Percentiles rank a stretch among this genome's conserved stretches.
Conservation (phyloP, 1,284 basidiomycete species). For the Uromyces viciae-fabae region DNA sequence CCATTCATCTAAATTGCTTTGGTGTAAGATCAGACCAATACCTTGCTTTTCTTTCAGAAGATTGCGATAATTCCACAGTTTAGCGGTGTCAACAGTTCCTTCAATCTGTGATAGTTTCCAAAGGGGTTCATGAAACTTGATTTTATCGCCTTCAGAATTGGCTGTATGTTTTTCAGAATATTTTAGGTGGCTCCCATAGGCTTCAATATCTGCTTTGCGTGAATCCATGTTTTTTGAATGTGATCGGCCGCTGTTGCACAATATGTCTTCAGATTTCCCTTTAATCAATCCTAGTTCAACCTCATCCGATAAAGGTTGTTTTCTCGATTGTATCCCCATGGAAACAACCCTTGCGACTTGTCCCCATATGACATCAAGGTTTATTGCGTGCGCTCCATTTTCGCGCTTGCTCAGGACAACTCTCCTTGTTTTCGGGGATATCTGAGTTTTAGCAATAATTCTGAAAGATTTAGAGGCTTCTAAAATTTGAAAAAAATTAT, state of each 20-base stretch:
- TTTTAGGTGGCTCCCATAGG: not conserved
- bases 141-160: not conserved
- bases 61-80: not conserved
- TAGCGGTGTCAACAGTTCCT: not conserved
- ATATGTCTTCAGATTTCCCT: not conserved
- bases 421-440: not conserved
- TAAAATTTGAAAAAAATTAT: not conserved
- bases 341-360: not conserved
- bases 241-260: not conserved
- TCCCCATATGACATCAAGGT: not conserved
- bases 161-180: not conserved
- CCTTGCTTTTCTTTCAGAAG: not conserved
- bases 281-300: not conserved
- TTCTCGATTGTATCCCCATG: not conserved
- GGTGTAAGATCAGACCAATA: not conserved
- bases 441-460: not conserved
- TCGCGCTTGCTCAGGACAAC: not conserved
- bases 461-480: not conserved
- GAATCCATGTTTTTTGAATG: not conserved
- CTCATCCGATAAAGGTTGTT: not conserved
- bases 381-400: not conserved
- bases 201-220: not conserved
- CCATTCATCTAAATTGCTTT: not conserved
- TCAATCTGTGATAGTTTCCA: constrained; percentile 10
- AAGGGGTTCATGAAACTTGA: not conserved